Evolutionary conservation across 2,329 filamentous ascomycete genomes (phyloP), one percentile per base, ranked within the genome.

Genomic region (Juglanconis sp.): DNA sequence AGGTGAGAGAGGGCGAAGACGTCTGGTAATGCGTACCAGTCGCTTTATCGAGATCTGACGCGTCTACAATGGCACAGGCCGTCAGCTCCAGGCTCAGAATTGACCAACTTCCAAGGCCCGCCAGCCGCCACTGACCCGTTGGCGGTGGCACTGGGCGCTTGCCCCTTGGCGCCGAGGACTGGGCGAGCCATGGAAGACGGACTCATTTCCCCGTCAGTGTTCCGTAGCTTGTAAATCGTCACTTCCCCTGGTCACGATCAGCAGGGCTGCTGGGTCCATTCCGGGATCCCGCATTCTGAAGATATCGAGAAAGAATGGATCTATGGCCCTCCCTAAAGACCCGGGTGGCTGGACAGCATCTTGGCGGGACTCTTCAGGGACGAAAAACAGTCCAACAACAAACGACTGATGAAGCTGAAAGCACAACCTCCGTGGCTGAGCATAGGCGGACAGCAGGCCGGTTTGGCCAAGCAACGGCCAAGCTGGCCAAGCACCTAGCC

Each of bases 131-230:
- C 4, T 42, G 38, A 11, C 11, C 38, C 38, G 38, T 42, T 42
- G 38, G 38, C 5, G 10, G 38, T 42, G 38, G 44, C 44, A 17
- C 44, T 17, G 44, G 44, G 44, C 5, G 5, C 15, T 46, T 15
- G 44, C 17, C 15, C 17, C 59, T 61, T 61, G 59, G 59, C 59
- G 59, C 59, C 59, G 34, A 61, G 59, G 38, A 49, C 59, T 59
- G 47, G 57, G 57, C 49, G 52, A n/a, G 4, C 42, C 47, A 47
- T n/a, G 38, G 24, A 42, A 52, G 53, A 13, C 42, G 54, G 35
- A 42, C 54, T 53, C 59, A 49, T 36, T 49, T 53, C 49, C 44
- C 24, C 13, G 31, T 36, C 38, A 30, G 36, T 42, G 44, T 6
- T 17, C n/a, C 9, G 15, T 17, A 17, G 3, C 15, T 46, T 17